A percentile compares a stretch with the other conserved stretches of the same genome.
These are phyloP conservation scores for Aspergillus nanangensis DNA, from an alignment of 495 filamentous ascomycete species.

Conservation along the genomic window DNA sequence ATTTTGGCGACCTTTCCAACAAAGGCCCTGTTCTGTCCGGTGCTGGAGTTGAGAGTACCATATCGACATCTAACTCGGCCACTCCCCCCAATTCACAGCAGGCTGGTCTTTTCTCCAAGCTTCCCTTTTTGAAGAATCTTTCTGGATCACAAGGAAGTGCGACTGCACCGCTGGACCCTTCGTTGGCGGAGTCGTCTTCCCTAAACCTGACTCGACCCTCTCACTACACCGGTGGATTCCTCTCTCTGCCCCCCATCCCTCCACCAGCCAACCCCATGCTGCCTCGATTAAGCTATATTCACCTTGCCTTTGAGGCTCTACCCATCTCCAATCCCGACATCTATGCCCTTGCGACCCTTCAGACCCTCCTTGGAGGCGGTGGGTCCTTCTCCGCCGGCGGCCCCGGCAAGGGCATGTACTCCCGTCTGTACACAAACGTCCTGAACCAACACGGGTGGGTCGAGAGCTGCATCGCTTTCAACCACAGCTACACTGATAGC, in stretches of 20 bases:
- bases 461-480: slow-evolving; percentile 91
- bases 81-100: slow-evolving; percentile 37
- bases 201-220: slow-evolving; percentile 61
- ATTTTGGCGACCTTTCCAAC: slow-evolving; percentile 68
- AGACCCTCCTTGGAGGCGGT: slow-evolving; percentile 92
- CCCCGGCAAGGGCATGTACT: slow-evolving; percentile 98
- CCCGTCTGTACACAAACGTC: slow-evolving; percentile 92
- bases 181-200: slow-evolving; percentile 38
- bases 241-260: slow-evolving; percentile 75
- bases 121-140: slow-evolving; percentile 91
- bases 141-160: slow-evolving; percentile 72
- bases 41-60: slow-evolving; percentile 49
- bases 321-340: slow-evolving; percentile 88
- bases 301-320: slow-evolving; percentile 93
- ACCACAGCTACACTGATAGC: slow-evolving; percentile 93
- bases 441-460: slow-evolving; percentile 97
- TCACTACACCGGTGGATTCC: slow-evolving; percentile 91
- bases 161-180: slow-evolving; percentile 41
- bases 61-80: slow-evolving; percentile 44
- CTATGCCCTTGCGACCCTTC: slow-evolving; percentile 93
- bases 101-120: slow-evolving; percentile 66
- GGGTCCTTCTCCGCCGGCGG: slow-evolving; percentile 97
- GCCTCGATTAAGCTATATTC: slow-evolving; percentile 83
- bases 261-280: slow-evolving; percentile 70
- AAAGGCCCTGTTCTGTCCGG: slow-evolving; percentile 53